phyloP scores from a whole-genome alignment of 2,329 filamentous ascomycete species.

The Fusarium nanum region DNA sequence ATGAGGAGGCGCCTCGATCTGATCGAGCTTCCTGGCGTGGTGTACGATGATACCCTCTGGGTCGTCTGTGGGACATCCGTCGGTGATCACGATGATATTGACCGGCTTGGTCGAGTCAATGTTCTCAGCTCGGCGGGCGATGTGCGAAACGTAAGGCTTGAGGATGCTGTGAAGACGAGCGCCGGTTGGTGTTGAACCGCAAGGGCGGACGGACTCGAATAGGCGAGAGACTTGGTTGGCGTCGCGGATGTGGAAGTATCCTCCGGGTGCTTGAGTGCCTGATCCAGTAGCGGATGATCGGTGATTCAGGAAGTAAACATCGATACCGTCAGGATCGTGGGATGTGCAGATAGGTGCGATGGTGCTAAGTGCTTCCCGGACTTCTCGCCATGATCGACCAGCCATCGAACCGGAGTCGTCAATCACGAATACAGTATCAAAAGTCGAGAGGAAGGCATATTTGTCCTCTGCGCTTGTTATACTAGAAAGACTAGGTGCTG shows the following conservation, averaged over 20 bases:
- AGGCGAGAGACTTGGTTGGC: constrained; percentile 71
- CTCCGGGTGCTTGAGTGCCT: constrained; percentile 56
- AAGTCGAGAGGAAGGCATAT: constrained; percentile 80
- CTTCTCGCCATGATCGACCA: constrained; percentile 81
- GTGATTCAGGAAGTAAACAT: constrained; percentile 91
- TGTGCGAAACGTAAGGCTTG: constrained; percentile 70
- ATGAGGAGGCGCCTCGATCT: constrained; percentile 75
- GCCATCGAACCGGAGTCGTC: constrained; percentile 93
- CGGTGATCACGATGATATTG: constrained; percentile 94
- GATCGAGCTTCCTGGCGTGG: constrained; percentile 77
- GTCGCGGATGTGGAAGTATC: constrained; percentile 73
- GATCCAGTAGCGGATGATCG: constrained; percentile 54
- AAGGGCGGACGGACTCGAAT: constrained; percentile 75
- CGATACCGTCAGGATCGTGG: constrained; percentile 86
- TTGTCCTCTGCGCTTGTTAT: constrained; percentile 67
- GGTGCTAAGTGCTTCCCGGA: constrained; percentile 72
- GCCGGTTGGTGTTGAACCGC: constrained; percentile 79
- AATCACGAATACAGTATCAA: constrained; percentile 91
- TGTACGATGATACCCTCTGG: constrained; percentile 75
- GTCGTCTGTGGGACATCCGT: constrained; percentile 85
- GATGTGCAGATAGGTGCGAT: constrained; percentile 86
- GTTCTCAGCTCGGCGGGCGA: constrained; percentile 54
- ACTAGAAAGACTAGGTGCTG: constrained; percentile 38
- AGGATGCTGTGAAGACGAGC: constrained; percentile 77
- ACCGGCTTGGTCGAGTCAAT: constrained; percentile 73